Conservation (phyloP, 176 grass and related monocot genomes). For the Phoenix roebelenii region DNA sequence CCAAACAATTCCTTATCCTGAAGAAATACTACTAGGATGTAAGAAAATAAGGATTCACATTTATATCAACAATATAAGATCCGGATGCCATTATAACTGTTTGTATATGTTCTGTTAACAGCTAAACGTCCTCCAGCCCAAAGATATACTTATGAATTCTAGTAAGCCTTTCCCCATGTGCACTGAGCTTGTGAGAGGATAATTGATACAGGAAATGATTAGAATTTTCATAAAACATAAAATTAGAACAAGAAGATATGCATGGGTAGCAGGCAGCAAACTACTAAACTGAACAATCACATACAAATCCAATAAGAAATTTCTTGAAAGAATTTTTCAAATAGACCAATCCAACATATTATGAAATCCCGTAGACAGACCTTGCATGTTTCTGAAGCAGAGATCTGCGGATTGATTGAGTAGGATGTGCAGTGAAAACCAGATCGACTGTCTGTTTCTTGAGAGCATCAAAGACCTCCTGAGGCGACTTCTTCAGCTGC, state of each 20-base stretch:
- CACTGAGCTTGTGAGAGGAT: too few species aligned
- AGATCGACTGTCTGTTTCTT: conserved; percentile 97
- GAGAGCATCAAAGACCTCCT: conserved; percentile 87
- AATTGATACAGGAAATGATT: too few species aligned
- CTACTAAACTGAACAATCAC: too few species aligned
- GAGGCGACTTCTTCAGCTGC: conserved; percentile 60
- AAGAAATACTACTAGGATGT: conserved; percentile 8
- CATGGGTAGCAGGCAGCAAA: too few species aligned
- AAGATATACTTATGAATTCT: too few species aligned
- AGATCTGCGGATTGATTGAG: conserved; percentile 80
- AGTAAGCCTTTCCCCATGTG: too few species aligned
- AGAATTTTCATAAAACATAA: too few species aligned
- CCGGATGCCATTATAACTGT: too few species aligned
- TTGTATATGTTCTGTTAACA: too few species aligned
- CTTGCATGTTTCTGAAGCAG: conserved; percentile 93
- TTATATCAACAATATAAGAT: too few species aligned
- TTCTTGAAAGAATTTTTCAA: neutral
- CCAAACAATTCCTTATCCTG: conserved; percentile 85
- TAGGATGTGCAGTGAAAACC: conserved; percentile 95
- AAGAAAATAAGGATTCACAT: neutral
- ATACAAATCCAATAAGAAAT: neutral
- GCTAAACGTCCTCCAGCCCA: too few species aligned
- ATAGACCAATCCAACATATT: conserved; percentile 6
- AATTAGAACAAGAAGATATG: neutral
- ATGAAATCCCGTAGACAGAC: conserved; percentile 15